These are phyloP conservation scores for Omphalotus olearius DNA, from an alignment of 1,284 basidiomycete species.

Conservation along the genomic window DNA sequence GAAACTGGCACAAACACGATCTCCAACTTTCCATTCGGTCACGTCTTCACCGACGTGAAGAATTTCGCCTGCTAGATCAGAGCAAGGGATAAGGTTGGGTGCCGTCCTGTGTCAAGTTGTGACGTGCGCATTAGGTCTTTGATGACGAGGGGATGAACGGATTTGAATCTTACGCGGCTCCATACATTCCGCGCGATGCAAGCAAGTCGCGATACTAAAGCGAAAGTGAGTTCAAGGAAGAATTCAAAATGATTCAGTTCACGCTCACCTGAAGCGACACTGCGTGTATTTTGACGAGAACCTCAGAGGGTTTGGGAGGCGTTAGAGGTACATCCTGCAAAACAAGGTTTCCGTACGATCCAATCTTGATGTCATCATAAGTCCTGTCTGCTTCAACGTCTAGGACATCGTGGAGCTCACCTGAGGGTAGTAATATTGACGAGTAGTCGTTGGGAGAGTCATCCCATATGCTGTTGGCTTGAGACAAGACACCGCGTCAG, in stretches of 20 bases:
- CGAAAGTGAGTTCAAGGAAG: neutral
- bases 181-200: constrained; percentile 29
- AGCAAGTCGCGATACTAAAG: constrained; percentile 37
- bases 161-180: constrained; percentile 16
- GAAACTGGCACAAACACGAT: neutral
- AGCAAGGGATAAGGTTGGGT: constrained; percentile 36
- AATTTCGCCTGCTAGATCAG: constrained; percentile 52
- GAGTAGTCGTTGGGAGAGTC: neutral
- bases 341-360: constrained; percentile 22
- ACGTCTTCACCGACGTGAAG: constrained; percentile 40
- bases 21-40: neutral
- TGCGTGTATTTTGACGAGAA: constrained; percentile 40
- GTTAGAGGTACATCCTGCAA: constrained; percentile 25
- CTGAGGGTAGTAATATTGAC: neutral
- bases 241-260: neutral
- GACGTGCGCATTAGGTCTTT: neutral
- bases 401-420: neutral
- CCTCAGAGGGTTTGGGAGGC: constrained; percentile 29
- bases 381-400: neutral
- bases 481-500: too few species aligned
- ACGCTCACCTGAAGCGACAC: constrained; percentile 35
- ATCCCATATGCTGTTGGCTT: neutral
- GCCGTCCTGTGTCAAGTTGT: constrained; percentile 12
- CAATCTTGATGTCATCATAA: constrained; percentile 1
- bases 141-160: neutral